Evolutionary conservation across 192 early-diverging fungal genomes (phyloP), one percentile per base, ranked within the genome.

Genomic region (Backusella circina): DNA sequence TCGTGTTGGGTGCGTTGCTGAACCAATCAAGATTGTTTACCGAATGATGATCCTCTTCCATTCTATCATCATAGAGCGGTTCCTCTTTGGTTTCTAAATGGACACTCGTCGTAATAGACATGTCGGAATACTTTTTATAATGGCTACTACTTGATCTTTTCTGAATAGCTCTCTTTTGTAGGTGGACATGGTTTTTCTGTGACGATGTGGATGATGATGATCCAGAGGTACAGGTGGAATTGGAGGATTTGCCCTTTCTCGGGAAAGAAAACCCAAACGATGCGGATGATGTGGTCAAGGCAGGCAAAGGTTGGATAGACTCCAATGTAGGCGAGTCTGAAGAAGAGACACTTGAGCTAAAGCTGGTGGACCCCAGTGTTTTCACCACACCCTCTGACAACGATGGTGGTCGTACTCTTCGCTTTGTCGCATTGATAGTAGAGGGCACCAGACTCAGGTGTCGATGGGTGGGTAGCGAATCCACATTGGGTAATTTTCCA

Each of bases 371-470:
- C 0, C 41, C 41, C 12, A n/a, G n/a, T n/a, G 23, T 8, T 61
- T 61, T 28, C 8, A 28, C 7, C 6, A 18, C 12, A 3, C 4
- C 54, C 23, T n/a, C n/a, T n/a, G n/a, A n/a, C n/a, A n/a, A n/a
- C n/a, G n/a, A n/a, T n/a, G 26, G 9, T 61, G 26, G 54, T 2
- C 15, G 69, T 3, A 21, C 8, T 6, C 69, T 26, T 47, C 69
- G 15, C 28, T 41, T 41, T 30, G 39, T 28, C 23, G 69, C 23
- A 16, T 64, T 64, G 5, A 74, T 37, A 15, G 70, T 44, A 6
- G 67, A 35, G n/a, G 77, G 72, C 0, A 78, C 77, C 21, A 78
- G 16, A 23, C 71, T 69, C 10, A 78, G 47, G 33, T 78, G 77
- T 9, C 77, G 65, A 61, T 78, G 77, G 9, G 71, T 47, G 5